A percentile compares a stretch with the other conserved stretches of the same genome.
Conservation (phyloP, 2,329 filamentous ascomycete genomes). For the Aureobasidium vineae region DNA sequence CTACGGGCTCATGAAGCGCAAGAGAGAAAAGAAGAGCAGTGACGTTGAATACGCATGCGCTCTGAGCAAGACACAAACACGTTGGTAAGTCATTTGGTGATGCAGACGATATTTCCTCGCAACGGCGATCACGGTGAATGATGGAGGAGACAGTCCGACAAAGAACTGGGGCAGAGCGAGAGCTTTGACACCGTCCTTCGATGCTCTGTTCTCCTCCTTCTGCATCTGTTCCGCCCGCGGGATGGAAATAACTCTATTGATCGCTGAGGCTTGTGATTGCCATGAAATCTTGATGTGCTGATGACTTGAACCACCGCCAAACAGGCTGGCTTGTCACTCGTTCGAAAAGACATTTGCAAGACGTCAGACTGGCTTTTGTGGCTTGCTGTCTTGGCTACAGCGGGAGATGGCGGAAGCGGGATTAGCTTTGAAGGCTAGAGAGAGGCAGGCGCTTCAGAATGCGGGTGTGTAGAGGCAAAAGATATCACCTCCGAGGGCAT, state of each 20-base stretch:
- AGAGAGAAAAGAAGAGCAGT: constrained; percentile 41
- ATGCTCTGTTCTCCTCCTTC: not conserved
- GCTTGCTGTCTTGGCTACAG: constrained; percentile 67
- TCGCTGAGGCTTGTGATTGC: not conserved
- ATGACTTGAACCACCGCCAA: constrained; percentile 11
- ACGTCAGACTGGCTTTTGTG: constrained; percentile 68
- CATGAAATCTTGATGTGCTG: constrained; percentile 15
- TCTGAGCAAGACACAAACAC: constrained; percentile 59
- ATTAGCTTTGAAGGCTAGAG: constrained; percentile 14
- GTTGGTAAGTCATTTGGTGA: constrained; percentile 54
- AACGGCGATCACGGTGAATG: constrained; percentile 22
- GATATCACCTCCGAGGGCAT: not conserved
- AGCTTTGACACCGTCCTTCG: not conserved
- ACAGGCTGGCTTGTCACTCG: constrained; percentile 66
- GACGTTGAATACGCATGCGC: constrained; percentile 54
- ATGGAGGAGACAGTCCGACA: constrained; percentile 1
- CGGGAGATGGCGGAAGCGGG: constrained; percentile 34
- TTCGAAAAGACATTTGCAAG: constrained; percentile 65
- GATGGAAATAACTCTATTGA: not conserved
- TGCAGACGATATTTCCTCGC: not conserved
- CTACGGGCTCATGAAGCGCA: constrained; percentile 61
- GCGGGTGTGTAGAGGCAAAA: not conserved
- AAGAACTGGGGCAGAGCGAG: not conserved
- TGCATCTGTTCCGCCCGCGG: not conserved
- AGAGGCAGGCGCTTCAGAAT: constrained; percentile 13